phyloP scores from a whole-genome alignment of 2,329 filamentous ascomycete species.

The Penicillium sp. region DNA sequence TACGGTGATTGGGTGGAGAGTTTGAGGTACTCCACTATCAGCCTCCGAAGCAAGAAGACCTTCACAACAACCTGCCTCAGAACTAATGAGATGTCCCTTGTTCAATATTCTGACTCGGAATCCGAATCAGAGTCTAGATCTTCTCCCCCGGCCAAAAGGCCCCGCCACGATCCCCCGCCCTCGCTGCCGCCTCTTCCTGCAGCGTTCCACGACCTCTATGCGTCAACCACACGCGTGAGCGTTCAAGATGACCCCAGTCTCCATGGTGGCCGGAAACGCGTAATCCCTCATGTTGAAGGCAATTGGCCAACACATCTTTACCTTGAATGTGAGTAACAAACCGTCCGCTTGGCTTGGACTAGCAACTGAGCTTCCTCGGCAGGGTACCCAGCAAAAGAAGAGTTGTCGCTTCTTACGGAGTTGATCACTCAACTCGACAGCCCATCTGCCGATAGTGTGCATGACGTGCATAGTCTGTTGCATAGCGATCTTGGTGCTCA shows the following conservation, averaged over 20 bases:
- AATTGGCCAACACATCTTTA: conserved; percentile 95
- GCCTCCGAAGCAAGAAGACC: neutral
- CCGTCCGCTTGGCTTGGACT: neutral
- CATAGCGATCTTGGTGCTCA: conserved; percentile 75
- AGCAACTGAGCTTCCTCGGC: conserved; percentile 17
- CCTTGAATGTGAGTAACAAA: conserved; percentile 74
- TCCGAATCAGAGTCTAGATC: conserved; percentile 35
- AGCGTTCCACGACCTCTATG: conserved; percentile 86
- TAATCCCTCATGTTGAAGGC: conserved; percentile 80
- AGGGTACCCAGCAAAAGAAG: conserved; percentile 45
- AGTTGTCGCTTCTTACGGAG: conserved; percentile 34
- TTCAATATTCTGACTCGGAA: conserved; percentile 62
- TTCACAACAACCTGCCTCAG: neutral
- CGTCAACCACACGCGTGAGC: conserved; percentile 74
- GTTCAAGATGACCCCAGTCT: conserved; percentile 79
- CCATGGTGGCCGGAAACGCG: conserved; percentile 81
- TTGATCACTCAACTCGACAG: conserved; percentile 31
- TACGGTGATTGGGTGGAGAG: neutral
- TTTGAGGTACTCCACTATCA: neutral
- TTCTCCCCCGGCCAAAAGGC: conserved; percentile 28
- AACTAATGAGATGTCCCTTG: conserved; percentile 57
- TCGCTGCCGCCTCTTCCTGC: conserved; percentile 73
- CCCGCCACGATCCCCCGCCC: conserved; percentile 21
- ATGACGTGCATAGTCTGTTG: conserved; percentile 66
- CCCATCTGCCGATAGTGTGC: conserved; percentile 46